Base-by-base conservation (phyloP, 225 moss, liverwort and hornwort genomes). In the Pseudoscleropodium purum region DNA sequence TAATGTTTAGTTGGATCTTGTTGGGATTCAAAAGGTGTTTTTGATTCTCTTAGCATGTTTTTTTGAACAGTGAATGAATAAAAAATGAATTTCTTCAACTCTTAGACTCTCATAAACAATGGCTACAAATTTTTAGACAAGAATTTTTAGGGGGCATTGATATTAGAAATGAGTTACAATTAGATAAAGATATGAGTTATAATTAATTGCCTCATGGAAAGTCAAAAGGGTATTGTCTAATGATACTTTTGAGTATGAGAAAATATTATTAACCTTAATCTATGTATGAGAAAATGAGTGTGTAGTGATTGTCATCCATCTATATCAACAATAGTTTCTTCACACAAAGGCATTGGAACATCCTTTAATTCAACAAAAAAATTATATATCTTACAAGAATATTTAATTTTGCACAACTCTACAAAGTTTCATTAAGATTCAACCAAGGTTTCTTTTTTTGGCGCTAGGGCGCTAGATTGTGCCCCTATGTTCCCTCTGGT, bases 21-120 rank as follows among this genome's bases (percentile, higher is more conserved):
- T 70, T 69, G 69, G 69, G 13, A 69, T 23, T 37, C 68, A 68
- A 69, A n/a, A 24, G 1, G 7, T 13, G 7, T 8, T 20, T 23
- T 70, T 39, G 8, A 39, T 25, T 39, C 7, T 39, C 4, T 70
- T 70, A 70, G 24, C 7, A 70, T 39, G 24, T 24, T 70, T 70
- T n/a, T 70, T 39, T 7, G 1, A 11, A 23, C 24, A 13, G 0
- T 0, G 0, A 1, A 70, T 39, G 14, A 39, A 39, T 7, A 39
- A 39, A 39, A 56, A 39, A 70, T 25, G 24, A 23, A 70, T 13
- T 13, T 21, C 14, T 70, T 70, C 13, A 24, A 25, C 4, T n/a
- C 13, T 24, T 69, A 4, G 13, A 39, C 1, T 24, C 2, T 25
- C 8, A 39, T 24, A 70, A 39, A 4, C 39, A 70, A 8, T 70